Conservation (phyloP, 1,284 basidiomycete genomes). For the Moesziomyces sp. region DNA sequence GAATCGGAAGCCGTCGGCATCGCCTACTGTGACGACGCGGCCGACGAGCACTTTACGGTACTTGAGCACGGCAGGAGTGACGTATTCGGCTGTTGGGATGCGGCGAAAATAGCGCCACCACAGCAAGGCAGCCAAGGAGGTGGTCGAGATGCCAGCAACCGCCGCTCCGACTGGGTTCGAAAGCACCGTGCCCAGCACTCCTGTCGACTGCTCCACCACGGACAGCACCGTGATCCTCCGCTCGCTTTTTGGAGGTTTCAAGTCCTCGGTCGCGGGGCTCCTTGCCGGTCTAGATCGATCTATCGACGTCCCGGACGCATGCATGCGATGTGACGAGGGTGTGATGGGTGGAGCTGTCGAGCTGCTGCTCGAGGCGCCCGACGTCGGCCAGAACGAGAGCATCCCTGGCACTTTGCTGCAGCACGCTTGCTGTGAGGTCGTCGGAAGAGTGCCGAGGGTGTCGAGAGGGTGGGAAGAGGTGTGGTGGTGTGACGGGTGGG, state of each 20-base stretch:
- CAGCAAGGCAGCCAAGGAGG: conserved; percentile 25
- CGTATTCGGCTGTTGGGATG: conserved; percentile 57
- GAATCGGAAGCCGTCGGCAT: conserved; percentile 66
- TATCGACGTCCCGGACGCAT: not conserved
- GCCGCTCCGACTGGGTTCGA: conserved; percentile 35
- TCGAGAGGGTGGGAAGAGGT: not conserved
- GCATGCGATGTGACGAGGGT: not conserved
- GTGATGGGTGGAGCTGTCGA: not conserved
- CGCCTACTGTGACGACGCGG: conserved; percentile 60
- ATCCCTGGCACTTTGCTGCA: not conserved
- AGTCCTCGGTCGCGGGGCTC: too few species aligned
- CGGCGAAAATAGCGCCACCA: conserved; percentile 65
- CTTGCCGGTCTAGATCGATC: not conserved
- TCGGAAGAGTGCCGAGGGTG: not conserved
- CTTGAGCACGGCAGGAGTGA: conserved; percentile 59
- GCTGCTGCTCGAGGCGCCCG: too few species aligned
- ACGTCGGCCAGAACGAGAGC: conserved; percentile 1
- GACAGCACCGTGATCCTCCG: conserved; percentile 27
- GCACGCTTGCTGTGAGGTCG: too few species aligned
- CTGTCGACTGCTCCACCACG: conserved; percentile 36
- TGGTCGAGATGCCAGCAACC: conserved; percentile 21
- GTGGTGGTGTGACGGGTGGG: too few species aligned
- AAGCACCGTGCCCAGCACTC: conserved; percentile 20
- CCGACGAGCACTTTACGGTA: conserved; percentile 61
- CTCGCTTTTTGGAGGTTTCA: not conserved